Conservation (phyloP, 495 filamentous ascomycete genomes). For the Haplographium delicatum region DNA sequence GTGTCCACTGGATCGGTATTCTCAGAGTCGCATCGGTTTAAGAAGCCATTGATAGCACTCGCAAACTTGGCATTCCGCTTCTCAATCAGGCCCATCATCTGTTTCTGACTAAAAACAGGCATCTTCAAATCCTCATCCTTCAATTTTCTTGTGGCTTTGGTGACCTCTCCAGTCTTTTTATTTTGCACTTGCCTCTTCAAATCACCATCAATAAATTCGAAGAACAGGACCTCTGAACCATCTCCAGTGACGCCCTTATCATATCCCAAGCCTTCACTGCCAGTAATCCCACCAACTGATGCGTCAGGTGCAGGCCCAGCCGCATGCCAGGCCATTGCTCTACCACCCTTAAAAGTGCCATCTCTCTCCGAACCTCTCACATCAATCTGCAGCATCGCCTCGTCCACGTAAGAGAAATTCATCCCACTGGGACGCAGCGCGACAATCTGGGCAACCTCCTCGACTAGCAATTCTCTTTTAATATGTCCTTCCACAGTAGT, state of each 20-base stretch:
- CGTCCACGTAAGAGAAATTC: slow-evolving; percentile 82
- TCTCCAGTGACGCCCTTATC: slow-evolving; percentile 32
- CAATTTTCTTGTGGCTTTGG: slow-evolving; percentile 55
- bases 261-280: slow-evolving; percentile 31
- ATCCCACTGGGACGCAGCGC: slow-evolving; percentile 70
- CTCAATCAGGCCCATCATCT: slow-evolving; percentile 86
- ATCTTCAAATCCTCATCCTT: slow-evolving; percentile 81
- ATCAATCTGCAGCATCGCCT: slow-evolving; percentile 72
- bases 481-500: slow-evolving; percentile 79
- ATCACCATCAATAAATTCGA: slow-evolving; percentile 91
- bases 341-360: slow-evolving; percentile 41
- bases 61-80: slow-evolving; percentile 84
- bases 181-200: slow-evolving; percentile 72
- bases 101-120: slow-evolving; percentile 89
- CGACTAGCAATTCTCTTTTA: slow-evolving; percentile 59
- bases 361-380: slow-evolving; percentile 58
- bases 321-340: slow-evolving; percentile 34
- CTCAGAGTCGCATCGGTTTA: slow-evolving; percentile 65
- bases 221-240: slow-evolving; percentile 62
- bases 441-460: slow-evolving; percentile 79
- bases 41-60: slow-evolving; percentile 69
- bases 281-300: slow-evolving; percentile 44
- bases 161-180: slow-evolving; percentile 65
- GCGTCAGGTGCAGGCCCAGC: slow-evolving; percentile 39
- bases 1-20: slow-evolving; percentile 61